Evolutionary conservation across 176 grass and related monocot genomes (phyloP).

Genomic region (Themeda triandra): DNA sequence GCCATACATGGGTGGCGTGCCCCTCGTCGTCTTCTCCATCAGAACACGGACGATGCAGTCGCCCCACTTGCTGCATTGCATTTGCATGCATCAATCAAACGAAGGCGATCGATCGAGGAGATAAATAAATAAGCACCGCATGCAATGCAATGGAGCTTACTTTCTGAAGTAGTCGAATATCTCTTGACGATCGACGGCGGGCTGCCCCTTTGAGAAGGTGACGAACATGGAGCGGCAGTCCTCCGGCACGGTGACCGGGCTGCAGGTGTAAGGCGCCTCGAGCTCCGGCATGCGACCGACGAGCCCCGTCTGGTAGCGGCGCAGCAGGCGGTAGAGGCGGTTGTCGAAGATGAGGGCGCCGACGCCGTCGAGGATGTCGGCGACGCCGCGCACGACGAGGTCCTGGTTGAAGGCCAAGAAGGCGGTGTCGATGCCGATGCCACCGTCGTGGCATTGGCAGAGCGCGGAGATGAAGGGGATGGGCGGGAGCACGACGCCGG

Average conservation of each 20-base stretch:
- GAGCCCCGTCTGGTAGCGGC: slow-evolving; percentile 13
- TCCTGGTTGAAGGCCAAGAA: slow-evolving; percentile 62
- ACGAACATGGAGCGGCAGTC: slow-evolving; percentile 72
- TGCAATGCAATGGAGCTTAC: background rate
- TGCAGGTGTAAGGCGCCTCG: background rate
- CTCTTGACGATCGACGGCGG: slow-evolving; percentile 39
- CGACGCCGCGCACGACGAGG: slow-evolving; percentile 35
- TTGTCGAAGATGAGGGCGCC: slow-evolving; percentile 64
- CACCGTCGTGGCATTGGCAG: background rate
- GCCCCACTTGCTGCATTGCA: slow-evolving; percentile 29
- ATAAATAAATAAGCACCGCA: background rate
- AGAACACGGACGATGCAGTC: slow-evolving; percentile 38
- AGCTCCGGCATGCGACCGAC: slow-evolving; percentile 5
- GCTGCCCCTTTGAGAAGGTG: slow-evolving; percentile 60
- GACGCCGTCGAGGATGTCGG: slow-evolving; percentile 27
- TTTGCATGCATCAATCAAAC: no score
- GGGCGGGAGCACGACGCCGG: background rate
- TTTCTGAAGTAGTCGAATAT: slow-evolving; percentile 52
- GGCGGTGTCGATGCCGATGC: no score
- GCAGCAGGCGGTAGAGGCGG: slow-evolving; percentile 13
- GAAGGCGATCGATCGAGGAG: no score
- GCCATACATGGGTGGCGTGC: slow-evolving; percentile 24
- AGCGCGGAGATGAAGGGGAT: slow-evolving; percentile 49
- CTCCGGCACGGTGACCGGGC: background rate
- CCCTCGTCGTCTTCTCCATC: slow-evolving; percentile 29